Evolutionary conservation across 139 green algal species (phyloP).

Genomic region (Coccomyxa sp.): DNA sequence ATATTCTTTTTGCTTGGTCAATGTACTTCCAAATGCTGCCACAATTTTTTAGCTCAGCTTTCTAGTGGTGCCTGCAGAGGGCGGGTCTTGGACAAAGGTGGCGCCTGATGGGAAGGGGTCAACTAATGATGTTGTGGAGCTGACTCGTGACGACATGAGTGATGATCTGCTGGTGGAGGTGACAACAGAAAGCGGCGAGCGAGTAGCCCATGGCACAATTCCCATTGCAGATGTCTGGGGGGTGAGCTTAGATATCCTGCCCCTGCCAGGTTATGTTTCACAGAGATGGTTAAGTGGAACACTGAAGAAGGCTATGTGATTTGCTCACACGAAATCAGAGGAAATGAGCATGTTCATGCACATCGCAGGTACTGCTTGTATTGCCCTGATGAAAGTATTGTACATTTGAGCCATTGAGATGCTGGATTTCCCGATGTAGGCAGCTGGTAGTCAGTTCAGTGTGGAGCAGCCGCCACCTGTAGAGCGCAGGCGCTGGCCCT

Average conservation of each 20-base stretch:
- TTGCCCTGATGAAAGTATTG: no score
- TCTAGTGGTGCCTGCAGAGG: not conserved
- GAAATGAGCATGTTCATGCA: no score
- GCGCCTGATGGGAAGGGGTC: not conserved
- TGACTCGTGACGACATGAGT: constrained; percentile 14
- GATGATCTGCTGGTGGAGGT: constrained; percentile 28
- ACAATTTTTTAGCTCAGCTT: not conserved
- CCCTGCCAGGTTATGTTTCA: not conserved
- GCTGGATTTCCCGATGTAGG: no score
- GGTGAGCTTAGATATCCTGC: not conserved
- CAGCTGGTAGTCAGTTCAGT: not conserved
- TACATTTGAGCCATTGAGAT: no score
- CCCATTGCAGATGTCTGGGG: constrained; percentile 17
- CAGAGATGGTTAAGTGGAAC: not conserved
- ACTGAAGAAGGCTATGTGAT: no score
- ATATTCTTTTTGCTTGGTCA: no score
- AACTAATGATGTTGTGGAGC: constrained; percentile 11
- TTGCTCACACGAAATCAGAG: no score
- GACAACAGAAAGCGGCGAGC: constrained; percentile 4
- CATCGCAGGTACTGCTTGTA: no score
- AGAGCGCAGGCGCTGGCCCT: not conserved
- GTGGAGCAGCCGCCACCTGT: not conserved
- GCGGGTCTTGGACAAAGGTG: constrained; percentile 12
- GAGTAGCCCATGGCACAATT: constrained; percentile 10
- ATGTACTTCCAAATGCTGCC: no score